Conservation (phyloP, 257 asterid genomes). For the Avicennia marina region DNA sequence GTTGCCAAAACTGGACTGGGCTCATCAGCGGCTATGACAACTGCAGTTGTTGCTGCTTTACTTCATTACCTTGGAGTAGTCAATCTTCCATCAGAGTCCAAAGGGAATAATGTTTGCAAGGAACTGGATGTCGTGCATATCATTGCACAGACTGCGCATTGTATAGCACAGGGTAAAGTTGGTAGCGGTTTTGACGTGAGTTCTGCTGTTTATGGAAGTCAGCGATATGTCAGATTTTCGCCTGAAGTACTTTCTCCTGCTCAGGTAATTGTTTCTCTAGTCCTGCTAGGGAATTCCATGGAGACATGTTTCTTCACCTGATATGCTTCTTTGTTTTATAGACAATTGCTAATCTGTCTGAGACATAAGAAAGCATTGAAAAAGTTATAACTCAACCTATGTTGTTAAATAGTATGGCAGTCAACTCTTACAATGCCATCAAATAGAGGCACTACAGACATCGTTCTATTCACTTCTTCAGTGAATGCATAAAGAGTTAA, state of each 20-base stretch:
- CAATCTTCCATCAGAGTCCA: constrained; percentile 48
- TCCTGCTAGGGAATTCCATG: no score
- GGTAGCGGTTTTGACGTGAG: constrained; percentile 99
- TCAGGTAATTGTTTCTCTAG: constrained; percentile 50
- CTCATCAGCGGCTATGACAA: constrained; percentile 99
- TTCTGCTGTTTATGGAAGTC: constrained; percentile 98
- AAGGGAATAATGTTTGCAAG: constrained; percentile 20
- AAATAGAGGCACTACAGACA: no score
- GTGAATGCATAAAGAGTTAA: no score
- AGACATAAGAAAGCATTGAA: no score
- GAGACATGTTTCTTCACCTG: no score
- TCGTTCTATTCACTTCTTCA: no score
- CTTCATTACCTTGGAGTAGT: constrained; percentile 88
- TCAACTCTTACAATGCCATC: no score
- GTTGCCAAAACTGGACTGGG: constrained; percentile 99
- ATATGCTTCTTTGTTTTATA: constrained; percentile 3
- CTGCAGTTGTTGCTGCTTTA: constrained; percentile 92
- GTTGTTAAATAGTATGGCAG: no score
- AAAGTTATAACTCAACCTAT: no score
- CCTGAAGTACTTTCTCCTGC: constrained; percentile 85
- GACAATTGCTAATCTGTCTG: no score
- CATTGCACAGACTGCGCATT: constrained; percentile 96
- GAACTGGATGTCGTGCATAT: constrained; percentile 78
- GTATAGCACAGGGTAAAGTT: constrained; percentile 97
- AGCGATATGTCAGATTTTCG: constrained; percentile 86